Base-by-base conservation (phyloP, 1,284 basidiomycete species). In the Athelia sp. region DNA sequence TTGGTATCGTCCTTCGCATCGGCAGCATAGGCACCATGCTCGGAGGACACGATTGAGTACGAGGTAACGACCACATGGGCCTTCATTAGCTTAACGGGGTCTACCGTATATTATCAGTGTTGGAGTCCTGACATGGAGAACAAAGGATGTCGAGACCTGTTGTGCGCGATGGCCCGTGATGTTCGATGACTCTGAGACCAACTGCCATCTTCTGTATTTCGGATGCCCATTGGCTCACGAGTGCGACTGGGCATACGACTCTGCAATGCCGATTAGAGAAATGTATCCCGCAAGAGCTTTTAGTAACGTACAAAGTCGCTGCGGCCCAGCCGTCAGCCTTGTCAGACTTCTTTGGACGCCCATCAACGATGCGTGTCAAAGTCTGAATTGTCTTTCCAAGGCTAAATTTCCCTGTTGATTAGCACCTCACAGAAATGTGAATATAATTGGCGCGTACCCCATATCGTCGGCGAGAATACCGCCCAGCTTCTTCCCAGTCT, bases 301-400 rank as follows among this genome's bases (percentile, higher is more conserved):
- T 43, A 47, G 46, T 19, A 72, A n/a, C 86, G 50, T 61, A 93
- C 91, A 94, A 70, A 1, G 91, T 94, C 3, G 78, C 68, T 2
- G 75, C 76, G 32, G 78, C 72, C 75, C 77, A 92, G 0, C 90
- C 89, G 10, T 82, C 81, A n/a, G 77, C 75, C 55, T 75, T 79
- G 58, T 93, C 90, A 2, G 77, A 74, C 51, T 81, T 80, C 14
- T 75, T 80, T 3, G 87, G 79, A 3, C 77, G 74, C 1, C 88
- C 88, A 51, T 91, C 88, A 0, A 89, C 81, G 35, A 97, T 92
- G 1, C 91, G 78, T 0, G 87, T 80, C 6, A 97, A 71, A 0
- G 90, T 90, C 62, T 97, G 94, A n/a, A 96, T 90, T 0, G 93
- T 98, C 70, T 97, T 95, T 1, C 92, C 93, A 1, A 95, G 75